Evolutionary conservation across 306 rosid species (phyloP), one percentile per base, ranked within the genome.

Genomic region (Prunus armeniaca): DNA sequence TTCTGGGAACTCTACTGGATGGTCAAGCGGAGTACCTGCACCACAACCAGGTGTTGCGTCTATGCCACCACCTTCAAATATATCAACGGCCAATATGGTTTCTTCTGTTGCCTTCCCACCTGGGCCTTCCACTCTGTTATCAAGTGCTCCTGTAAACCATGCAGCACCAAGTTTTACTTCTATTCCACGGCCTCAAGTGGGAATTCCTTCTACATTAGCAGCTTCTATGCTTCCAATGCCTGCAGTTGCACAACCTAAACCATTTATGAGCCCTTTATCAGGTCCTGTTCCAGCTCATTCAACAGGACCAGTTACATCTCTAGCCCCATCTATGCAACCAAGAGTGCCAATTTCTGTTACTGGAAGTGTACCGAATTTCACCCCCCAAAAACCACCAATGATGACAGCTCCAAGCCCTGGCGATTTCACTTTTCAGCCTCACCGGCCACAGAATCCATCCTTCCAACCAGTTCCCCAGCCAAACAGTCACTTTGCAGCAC

Each of bases 341-440:
- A 90, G 93, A 80, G 74, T 80, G 28, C 81, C 79, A 64, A 88
- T 46, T 82, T 78, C 87, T 83, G 80, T 78, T 60, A 82, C 89
- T 57, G 82, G 78, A 62, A 82, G 68, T 69, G 3, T 84, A 54
- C 74, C 82, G 20, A 82, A 80, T 68, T 79, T 83, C 55, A 62
- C 80, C 58, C 74, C 82, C 25, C 65, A 66, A 63, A 83, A 78
- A 74, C 90, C 91, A 58, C 86, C 86, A 1, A 57, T 32, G 49
- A 73, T 61, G 74, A 65, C 58, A 3, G 66, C 86, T 76, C 84
- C 92, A 70, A 84, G 80, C 79, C 84, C 92, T 13, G 88, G 90
- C 17, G 80, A 87, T 84, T 90, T 92, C 76, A 88, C 91, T 68
- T 95, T 92, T 79, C 97, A 82, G 65, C 85, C 88, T 22, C 92